Evolutionary conservation across 2,329 filamentous ascomycete species (phyloP), one percentile per base, ranked within the genome.

Genomic region (Phialophora expanda): DNA sequence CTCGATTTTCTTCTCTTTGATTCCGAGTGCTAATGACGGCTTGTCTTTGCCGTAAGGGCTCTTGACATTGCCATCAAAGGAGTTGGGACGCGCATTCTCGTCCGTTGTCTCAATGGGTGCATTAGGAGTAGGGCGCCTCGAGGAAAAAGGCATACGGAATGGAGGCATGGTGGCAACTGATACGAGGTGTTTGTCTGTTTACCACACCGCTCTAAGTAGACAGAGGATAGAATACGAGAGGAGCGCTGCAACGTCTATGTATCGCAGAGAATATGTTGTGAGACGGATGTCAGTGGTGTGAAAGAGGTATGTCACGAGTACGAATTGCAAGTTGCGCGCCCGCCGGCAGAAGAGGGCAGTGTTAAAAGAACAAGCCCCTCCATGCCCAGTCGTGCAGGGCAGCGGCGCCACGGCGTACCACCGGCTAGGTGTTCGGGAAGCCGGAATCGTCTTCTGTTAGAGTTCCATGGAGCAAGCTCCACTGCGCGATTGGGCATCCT

Each of bases 131-230:
- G 83, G 85, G 61, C 85, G 79, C 61, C 86, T 88, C 73, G 70
- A 70, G 17, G 85, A 81, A 75, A 92, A 90, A 32, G 89, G 87
- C 77, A 92, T 92, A 71, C 90, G 88, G 75, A 92, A 90, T 22
- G 81, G 80, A 68, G 87, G 85, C 89, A 91, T 91, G 65, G 70
- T 81, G 62, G 64, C 53, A 30, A 51, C 54, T 20, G 20, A 34
- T 30, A n/a, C 12, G 28, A 28, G 22, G 28, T 55, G 7, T 14
- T 55, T 54, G 41, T 38, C 26, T 62, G 41, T 51, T 30, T 38
- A 56, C 50, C 20, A 17, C 38, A 44, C 38, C 26, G 41, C 32
- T 26, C 14, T 51, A 51, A 46, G 50, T 61, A 53, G 64, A 69
- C 55, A 26, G 48, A 53, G 55, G 8, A 8, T 26, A 30, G 58